A percentile compares a stretch with the other conserved stretches of the same genome.
Evolutionary conservation across 768 basidiomycete species (phyloP).

Genomic region (Xerocomellus intermedius): DNA sequence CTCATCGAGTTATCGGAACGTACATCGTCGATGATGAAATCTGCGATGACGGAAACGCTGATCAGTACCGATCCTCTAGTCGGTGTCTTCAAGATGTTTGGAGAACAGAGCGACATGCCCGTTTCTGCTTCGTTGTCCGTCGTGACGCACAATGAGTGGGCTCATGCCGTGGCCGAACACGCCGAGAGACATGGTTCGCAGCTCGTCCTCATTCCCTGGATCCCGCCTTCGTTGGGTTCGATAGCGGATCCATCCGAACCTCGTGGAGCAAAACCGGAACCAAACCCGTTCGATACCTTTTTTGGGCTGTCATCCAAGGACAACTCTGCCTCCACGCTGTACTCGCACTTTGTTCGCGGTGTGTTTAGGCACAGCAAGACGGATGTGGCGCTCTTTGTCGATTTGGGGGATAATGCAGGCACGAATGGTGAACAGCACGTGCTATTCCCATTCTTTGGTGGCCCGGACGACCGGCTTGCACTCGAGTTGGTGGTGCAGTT

Average conservation of each 20-base stretch:
- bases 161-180: slow-evolving; percentile 61
- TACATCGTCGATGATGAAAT: slow-evolving; percentile 83
- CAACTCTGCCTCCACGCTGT: slow-evolving; percentile 53
- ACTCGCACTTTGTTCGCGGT: slow-evolving; percentile 82
- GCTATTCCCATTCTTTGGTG: slow-evolving; percentile 90
- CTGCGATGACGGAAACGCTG: slow-evolving; percentile 69
- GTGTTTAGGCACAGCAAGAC: slow-evolving; percentile 70
- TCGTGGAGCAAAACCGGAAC: slow-evolving; percentile 21
- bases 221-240: slow-evolving; percentile 39
- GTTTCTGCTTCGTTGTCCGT: slow-evolving; percentile 73
- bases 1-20: slow-evolving; percentile 88
- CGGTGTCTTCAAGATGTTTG: slow-evolving; percentile 76
- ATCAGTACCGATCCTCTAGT: slow-evolving; percentile 70
- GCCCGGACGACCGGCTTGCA: slow-evolving; percentile 88
- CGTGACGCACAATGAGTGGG: slow-evolving; percentile 71
- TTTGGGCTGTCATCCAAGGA: slow-evolving; percentile 57
- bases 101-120: slow-evolving; percentile 61
- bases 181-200: slow-evolving; percentile 58
- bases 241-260: slow-evolving; percentile 30
- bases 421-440: slow-evolving; percentile 51
- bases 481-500: slow-evolving; percentile 79
- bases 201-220: slow-evolving; percentile 86
- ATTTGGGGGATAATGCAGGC: slow-evolving; percentile 46
- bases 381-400: slow-evolving; percentile 87
- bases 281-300: slow-evolving; percentile 76